These are phyloP conservation scores for Croton laevigatus DNA, from an alignment of 441 rosid genomes.

Conservation along the genomic window DNA sequence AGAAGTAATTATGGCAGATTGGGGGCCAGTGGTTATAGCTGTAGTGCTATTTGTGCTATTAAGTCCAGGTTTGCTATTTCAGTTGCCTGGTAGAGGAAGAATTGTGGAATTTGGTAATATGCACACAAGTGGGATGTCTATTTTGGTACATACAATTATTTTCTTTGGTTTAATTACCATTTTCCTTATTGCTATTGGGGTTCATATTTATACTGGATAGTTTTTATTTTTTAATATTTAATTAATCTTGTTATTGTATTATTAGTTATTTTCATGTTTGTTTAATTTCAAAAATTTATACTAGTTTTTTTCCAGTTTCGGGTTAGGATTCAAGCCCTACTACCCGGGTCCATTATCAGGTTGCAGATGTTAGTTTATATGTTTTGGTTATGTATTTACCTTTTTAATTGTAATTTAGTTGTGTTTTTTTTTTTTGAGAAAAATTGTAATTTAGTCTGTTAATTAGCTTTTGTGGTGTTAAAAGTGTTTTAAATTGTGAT, in stretches of 20 bases:
- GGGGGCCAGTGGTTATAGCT: slow-evolving; percentile 74
- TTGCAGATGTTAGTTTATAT: not conserved
- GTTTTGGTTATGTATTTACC: not conserved
- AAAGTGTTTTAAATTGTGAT: too few relatives aligned
- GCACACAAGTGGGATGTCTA: slow-evolving; percentile 74
- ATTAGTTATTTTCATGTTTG: not conserved
- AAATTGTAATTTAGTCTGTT: too few relatives aligned
- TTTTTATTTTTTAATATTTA: not conserved
- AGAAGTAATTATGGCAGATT: slow-evolving; percentile 46
- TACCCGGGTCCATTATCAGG: not conserved
- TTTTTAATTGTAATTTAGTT: too few relatives aligned
- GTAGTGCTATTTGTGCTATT: slow-evolving; percentile 65
- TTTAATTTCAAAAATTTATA: not conserved
- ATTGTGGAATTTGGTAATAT: slow-evolving; percentile 77
- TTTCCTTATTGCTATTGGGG: slow-evolving; percentile 64
- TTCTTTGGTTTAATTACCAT: slow-evolving; percentile 69
- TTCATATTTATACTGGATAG: slow-evolving; percentile 52
- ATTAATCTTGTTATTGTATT: not conserved
- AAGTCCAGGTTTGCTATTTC: slow-evolving; percentile 80
- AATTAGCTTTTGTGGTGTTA: too few relatives aligned
- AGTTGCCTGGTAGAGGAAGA: slow-evolving; percentile 60
- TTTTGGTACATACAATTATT: slow-evolving; percentile 63
- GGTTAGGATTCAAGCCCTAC: not conserved
- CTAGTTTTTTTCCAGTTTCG: not conserved
- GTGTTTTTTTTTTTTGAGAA: too few relatives aligned